These are phyloP conservation scores for Citropsis articulata DNA, from an alignment of 345 rosid species.

Conservation along the genomic window DNA sequence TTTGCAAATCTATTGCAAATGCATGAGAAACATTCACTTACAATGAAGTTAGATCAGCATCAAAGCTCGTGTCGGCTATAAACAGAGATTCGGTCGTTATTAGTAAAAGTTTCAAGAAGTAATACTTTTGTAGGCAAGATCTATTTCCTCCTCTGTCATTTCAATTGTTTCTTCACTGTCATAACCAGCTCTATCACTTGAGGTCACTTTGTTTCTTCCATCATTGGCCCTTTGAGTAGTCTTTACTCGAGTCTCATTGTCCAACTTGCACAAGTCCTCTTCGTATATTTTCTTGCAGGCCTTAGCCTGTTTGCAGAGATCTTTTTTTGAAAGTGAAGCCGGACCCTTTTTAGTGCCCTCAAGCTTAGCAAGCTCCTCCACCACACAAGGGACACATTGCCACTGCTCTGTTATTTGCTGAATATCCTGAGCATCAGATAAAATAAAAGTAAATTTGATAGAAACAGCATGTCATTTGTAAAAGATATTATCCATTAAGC, in stretches of 20 bases:
- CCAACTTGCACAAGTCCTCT: conserved; percentile 38
- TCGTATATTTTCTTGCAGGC: conserved; percentile 59
- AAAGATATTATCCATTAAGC: not conserved
- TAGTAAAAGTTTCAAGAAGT: conserved; percentile 25
- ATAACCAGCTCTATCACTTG: conserved; percentile 32
- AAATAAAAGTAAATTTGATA: conserved; percentile 4
- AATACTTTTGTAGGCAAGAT: conserved; percentile 45
- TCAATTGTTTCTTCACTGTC: conserved; percentile 86
- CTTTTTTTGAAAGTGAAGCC: conserved; percentile 41
- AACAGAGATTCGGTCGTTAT: not conserved
- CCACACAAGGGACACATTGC: conserved; percentile 80
- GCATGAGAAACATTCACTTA: no score
- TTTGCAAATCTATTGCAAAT: no score
- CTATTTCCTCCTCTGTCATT: conserved; percentile 92
- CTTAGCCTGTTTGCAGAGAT: conserved; percentile 51
- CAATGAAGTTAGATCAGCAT: not conserved
- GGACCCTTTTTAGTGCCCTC: conserved; percentile 27
- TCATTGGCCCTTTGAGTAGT: conserved; percentile 11
- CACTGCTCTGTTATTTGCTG: conserved; percentile 60
- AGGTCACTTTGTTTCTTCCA: conserved; percentile 15
- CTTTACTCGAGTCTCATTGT: conserved; percentile 11
- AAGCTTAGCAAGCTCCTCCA: conserved; percentile 64
- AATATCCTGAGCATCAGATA: conserved; percentile 42
- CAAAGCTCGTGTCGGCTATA: not conserved
- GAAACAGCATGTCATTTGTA: not conserved